Evolutionary conservation across 225 moss, liverwort and hornwort species (phyloP).

Genomic region (Takakia lepidozioides): DNA sequence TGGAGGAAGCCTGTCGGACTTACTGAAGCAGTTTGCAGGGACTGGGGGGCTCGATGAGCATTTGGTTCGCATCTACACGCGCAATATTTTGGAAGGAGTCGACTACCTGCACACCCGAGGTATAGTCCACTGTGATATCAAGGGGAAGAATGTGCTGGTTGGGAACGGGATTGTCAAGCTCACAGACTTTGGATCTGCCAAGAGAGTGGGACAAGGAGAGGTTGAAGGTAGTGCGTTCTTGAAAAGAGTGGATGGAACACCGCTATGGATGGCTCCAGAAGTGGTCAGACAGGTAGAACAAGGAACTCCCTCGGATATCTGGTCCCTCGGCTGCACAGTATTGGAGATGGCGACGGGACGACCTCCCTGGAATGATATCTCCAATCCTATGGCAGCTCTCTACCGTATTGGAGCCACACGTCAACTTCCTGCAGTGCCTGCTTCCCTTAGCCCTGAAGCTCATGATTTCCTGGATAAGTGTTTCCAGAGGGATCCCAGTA

Average conservation of each 20-base stretch:
- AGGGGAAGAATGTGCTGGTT: slow-evolving; percentile 86
- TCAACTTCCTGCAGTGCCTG: slow-evolving; percentile 60
- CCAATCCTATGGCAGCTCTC: slow-evolving; percentile 62
- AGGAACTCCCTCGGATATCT: slow-evolving; percentile 75
- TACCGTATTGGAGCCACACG: slow-evolving; percentile 87
- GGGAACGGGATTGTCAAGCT: slow-evolving; percentile 86
- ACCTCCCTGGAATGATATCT: slow-evolving; percentile 79
- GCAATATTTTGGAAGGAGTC: slow-evolving; percentile 76
- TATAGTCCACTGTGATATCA: slow-evolving; percentile 96
- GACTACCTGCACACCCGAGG: slow-evolving; percentile 54
- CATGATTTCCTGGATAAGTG: slow-evolving; percentile 83
- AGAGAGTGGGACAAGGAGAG: slow-evolving; percentile 24
- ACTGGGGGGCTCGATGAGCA: slow-evolving; percentile 59
- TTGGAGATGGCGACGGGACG: slow-evolving; percentile 90
- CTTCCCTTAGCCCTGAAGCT: slow-evolving; percentile 52
- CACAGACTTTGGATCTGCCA: slow-evolving; percentile 90
- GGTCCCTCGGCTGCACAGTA: slow-evolving; percentile 94
- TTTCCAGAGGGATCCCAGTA: slow-evolving; percentile 72
- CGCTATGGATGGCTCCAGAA: slow-evolving; percentile 95
- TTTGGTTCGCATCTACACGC: slow-evolving; percentile 65
- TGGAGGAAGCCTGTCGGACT: slow-evolving; percentile 82
- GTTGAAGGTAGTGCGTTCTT: slow-evolving; percentile 9
- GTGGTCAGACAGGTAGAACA: slow-evolving; percentile 70
- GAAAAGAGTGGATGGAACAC: slow-evolving; percentile 72
- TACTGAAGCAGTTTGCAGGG: slow-evolving; percentile 84